Percentiles rank a stretch among this genome's conserved stretches.
Conservation (phyloP, 108 stramenopile genomes). For the Schizochytrium sp. region DNA sequence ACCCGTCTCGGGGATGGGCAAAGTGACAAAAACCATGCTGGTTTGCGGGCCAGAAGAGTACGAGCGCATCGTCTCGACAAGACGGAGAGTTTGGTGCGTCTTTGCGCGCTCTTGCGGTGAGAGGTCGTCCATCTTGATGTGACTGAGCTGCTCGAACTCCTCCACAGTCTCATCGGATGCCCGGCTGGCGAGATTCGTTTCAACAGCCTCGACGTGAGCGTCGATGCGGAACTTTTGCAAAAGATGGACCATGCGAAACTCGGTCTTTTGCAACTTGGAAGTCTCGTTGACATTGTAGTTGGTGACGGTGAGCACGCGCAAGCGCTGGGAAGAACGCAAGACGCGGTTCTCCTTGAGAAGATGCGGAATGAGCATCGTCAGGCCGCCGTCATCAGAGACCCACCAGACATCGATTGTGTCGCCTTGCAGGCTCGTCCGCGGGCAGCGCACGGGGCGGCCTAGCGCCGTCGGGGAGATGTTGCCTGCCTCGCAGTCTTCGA, state of each 20-base stretch:
- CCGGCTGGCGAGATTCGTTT: background rate
- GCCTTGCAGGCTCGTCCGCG: background rate
- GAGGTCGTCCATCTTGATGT: background rate
- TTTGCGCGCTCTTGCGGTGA: background rate
- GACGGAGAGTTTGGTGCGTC: background rate
- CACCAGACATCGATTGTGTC: conserved; percentile 23
- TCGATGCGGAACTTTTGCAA: conserved; percentile 10
- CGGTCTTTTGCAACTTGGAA: background rate
- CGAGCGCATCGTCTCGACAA: background rate
- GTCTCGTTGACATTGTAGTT: background rate
- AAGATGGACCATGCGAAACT: background rate
- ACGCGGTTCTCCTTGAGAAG: background rate
- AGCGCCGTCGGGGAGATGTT: background rate
- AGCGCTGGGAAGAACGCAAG: background rate
- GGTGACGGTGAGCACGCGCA: conserved; percentile 17
- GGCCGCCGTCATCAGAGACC: conserved; percentile 22
- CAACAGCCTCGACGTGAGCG: background rate
- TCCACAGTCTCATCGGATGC: background rate
- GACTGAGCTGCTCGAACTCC: background rate
- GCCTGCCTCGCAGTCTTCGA: background rate
- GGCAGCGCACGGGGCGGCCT: background rate
- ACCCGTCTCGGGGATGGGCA: conserved; percentile 5
- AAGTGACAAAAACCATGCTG: background rate
- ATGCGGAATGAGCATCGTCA: conserved; percentile 13
- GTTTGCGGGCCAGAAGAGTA: background rate